These are phyloP conservation scores for Fusarium agapanthi DNA, from an alignment of 2,329 filamentous ascomycete genomes.

Conservation along the genomic window DNA sequence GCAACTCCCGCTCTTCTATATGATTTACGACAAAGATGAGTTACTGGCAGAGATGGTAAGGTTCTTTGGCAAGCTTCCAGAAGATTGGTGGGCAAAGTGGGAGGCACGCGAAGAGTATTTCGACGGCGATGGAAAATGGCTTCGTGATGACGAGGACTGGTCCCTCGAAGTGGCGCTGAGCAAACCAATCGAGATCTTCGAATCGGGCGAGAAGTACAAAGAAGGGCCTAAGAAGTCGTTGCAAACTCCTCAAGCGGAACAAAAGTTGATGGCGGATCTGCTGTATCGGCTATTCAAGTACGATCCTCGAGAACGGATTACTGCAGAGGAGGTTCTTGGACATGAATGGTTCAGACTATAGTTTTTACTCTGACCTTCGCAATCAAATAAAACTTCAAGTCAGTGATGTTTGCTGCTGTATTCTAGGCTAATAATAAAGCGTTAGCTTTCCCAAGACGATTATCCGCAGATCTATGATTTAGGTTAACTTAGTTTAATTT, in stretches of 20 bases:
- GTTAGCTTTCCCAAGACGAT: too few relatives aligned
- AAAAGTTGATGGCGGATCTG: constrained; percentile 38
- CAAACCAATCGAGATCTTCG: not conserved
- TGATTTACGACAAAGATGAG: constrained; percentile 43
- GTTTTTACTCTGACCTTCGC: too few relatives aligned
- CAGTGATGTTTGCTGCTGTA: too few relatives aligned
- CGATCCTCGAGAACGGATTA: constrained; percentile 22
- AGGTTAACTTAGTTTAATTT: too few relatives aligned
- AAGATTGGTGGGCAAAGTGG: constrained; percentile 46
- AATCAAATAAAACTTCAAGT: too few relatives aligned
- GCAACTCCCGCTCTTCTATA: constrained; percentile 42
- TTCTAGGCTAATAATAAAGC: too few relatives aligned
- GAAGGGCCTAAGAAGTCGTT: not conserved
- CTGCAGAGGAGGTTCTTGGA: constrained; percentile 18
- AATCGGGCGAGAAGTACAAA: not conserved
- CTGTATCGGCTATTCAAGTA: constrained; percentile 35
- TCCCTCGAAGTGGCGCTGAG: constrained; percentile 8
- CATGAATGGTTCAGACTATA: constrained; percentile 38
- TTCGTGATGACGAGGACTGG: not conserved
- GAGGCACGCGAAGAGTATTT: constrained; percentile 33
- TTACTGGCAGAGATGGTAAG: constrained; percentile 40
- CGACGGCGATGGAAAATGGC: constrained; percentile 23
- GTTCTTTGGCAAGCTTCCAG: constrained; percentile 45
- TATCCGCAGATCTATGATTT: too few relatives aligned
- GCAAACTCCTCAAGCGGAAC: constrained; percentile 23